phyloP scores from a whole-genome alignment of 176 grass and related monocot genomes.

The Avena insularis region DNA sequence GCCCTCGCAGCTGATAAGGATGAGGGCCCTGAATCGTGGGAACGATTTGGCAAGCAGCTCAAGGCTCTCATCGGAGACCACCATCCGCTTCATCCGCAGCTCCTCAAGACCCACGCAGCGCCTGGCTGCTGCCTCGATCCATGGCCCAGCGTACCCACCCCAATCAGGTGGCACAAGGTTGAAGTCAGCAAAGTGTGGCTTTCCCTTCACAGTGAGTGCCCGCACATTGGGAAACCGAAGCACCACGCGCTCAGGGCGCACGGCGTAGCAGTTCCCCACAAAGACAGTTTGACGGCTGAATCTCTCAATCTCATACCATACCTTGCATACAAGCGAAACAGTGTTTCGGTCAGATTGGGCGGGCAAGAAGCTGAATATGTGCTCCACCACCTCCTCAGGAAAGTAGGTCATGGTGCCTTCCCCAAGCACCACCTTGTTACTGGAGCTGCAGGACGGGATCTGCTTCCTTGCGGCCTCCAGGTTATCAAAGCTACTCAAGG shows the following conservation, averaged over 20 bases:
- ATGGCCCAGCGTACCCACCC: constrained; percentile 63
- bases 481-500: not conserved
- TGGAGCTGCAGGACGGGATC: constrained; percentile 33
- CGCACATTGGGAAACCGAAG: constrained; percentile 57
- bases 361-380: constrained; percentile 84
- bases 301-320: constrained; percentile 75
- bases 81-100: constrained; percentile 85
- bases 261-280: constrained; percentile 78
- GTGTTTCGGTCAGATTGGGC: constrained; percentile 69
- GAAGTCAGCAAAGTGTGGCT: constrained; percentile 86
- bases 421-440: constrained; percentile 37
- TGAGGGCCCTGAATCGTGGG: constrained; percentile 61
- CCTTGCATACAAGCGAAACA: constrained; percentile 76
- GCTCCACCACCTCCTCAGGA: constrained; percentile 85
- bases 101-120: constrained; percentile 64
- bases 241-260: constrained; percentile 49
- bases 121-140: constrained; percentile 61
- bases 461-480: constrained; percentile 3
- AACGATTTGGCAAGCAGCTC: constrained; percentile 71
- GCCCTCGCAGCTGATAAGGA: constrained; percentile 78
- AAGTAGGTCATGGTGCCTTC: constrained; percentile 76
- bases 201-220: constrained; percentile 71
- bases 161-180: constrained; percentile 77
- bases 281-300: constrained; percentile 66
- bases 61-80: constrained; percentile 70